phyloP scores from a whole-genome alignment of 768 basidiomycete genomes.

The Kwoniella sp. region DNA sequence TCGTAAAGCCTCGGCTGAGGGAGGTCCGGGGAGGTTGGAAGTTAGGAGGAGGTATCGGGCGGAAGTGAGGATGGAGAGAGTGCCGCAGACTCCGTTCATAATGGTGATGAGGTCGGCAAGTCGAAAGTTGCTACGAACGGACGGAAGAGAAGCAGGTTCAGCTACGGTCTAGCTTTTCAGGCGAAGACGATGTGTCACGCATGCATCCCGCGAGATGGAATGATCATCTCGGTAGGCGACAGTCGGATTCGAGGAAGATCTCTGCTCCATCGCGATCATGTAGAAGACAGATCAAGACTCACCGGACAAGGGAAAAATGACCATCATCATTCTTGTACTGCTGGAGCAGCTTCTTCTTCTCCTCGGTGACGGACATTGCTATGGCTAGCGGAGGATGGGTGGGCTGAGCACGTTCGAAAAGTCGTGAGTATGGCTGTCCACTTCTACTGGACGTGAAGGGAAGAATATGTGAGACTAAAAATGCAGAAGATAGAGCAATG shows the following conservation, averaged over 20 bases:
- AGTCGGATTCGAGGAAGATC: too few relatives aligned
- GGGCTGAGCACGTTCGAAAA: background rate
- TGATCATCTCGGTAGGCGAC: too few relatives aligned
- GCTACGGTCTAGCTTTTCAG: background rate
- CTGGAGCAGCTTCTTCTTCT: conserved; percentile 55
- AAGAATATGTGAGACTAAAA: background rate
- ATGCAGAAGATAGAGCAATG: background rate
- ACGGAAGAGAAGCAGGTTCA: background rate
- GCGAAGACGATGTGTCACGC: too few relatives aligned
- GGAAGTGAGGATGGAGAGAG: conserved; percentile 89
- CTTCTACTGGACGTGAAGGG: too few relatives aligned
- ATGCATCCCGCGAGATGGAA: too few relatives aligned
- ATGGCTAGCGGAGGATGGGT: too few relatives aligned
- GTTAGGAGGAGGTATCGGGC: conserved; percentile 81
- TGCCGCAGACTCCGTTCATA: conserved; percentile 98
- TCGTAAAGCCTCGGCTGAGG: conserved; percentile 79
- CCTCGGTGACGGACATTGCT: conserved; percentile 34
- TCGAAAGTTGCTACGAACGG: conserved; percentile 79
- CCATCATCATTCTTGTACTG: conserved; percentile 76
- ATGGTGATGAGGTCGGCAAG: conserved; percentile 97
- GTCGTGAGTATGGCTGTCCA: background rate
- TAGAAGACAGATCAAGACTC: conserved; percentile 27
- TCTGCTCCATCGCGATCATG: too few relatives aligned
- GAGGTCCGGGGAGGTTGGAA: conserved; percentile 85
- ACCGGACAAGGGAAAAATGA: conserved; percentile 98